A percentile compares a stretch with the other conserved stretches of the same genome.
Conservation (phyloP, 2,329 filamentous ascomycete genomes). For the Aschersonia sp. region DNA sequence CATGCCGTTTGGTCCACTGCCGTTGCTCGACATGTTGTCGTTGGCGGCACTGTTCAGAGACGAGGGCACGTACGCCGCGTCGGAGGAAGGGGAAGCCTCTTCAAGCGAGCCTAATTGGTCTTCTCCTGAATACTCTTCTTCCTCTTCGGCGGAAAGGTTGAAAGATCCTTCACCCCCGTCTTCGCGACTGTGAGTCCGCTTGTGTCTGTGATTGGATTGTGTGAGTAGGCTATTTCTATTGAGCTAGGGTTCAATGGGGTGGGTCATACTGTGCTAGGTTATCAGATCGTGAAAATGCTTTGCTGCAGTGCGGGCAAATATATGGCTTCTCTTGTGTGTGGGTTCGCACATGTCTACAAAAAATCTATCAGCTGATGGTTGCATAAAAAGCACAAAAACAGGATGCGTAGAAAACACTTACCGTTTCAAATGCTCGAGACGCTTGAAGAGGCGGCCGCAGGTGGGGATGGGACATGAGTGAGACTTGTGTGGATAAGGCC, state of each 20-base stretch:
- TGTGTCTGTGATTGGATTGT: slow-evolving; percentile 50
- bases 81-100: slow-evolving; percentile 61
- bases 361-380: not conserved
- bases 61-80: slow-evolving; percentile 43
- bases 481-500: slow-evolving; percentile 92
- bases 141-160: slow-evolving; percentile 64
- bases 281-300: slow-evolving; percentile 96
- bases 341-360: slow-evolving; percentile 82
- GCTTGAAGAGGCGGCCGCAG: slow-evolving; percentile 94
- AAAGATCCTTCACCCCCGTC: slow-evolving; percentile 44
- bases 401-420: slow-evolving; percentile 34
- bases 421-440: slow-evolving; percentile 97
- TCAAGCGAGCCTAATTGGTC: slow-evolving; percentile 71
- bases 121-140: slow-evolving; percentile 71
- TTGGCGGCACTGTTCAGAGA: slow-evolving; percentile 33
- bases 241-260: slow-evolving; percentile 3
- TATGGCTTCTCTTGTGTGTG: slow-evolving; percentile 99
- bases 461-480: slow-evolving; percentile 99
- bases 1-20: slow-evolving; percentile 6
- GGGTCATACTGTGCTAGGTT: slow-evolving; percentile 87
- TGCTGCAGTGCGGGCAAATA: slow-evolving; percentile 93
- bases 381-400: not conserved
- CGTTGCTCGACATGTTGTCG: slow-evolving; percentile 9
- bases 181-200: slow-evolving; percentile 54
- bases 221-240: slow-evolving; percentile 4